These are phyloP conservation scores for Penicillium verrucosum DNA, from an alignment of 2,329 filamentous ascomycete genomes.

Conservation along the genomic window DNA sequence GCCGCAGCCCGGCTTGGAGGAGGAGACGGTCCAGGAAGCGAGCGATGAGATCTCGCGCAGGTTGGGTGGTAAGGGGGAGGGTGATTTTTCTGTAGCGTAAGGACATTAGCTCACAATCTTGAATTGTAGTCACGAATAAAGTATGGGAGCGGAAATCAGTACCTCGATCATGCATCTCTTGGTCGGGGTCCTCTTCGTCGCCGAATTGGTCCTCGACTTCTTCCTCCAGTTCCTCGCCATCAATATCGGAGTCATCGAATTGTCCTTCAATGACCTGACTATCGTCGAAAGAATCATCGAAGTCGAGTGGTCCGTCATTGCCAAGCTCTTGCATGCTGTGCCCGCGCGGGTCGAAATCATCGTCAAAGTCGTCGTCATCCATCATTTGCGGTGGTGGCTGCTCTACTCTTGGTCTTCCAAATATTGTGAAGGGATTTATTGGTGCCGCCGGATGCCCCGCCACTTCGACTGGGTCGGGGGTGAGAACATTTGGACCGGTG, in stretches of 20 bases:
- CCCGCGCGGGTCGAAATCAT: conserved; percentile 16
- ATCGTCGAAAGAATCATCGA: conserved; percentile 16
- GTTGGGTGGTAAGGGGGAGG: conserved; percentile 39
- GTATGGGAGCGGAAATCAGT: not conserved
- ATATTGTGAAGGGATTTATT: conserved; percentile 18
- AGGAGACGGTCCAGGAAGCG: conserved; percentile 64
- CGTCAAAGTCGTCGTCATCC: conserved; percentile 17
- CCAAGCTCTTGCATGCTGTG: conserved; percentile 17
- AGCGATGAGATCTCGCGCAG: conserved; percentile 63
- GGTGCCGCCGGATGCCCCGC: conserved; percentile 17
- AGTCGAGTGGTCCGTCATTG: conserved; percentile 18
- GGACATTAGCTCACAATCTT: not conserved
- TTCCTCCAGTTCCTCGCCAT: conserved; percentile 22
- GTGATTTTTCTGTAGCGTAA: conserved; percentile 30
- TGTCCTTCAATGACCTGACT: not conserved
- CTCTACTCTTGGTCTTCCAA: conserved; percentile 13
- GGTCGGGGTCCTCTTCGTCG: conserved; percentile 29
- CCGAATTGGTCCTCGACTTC: conserved; percentile 13
- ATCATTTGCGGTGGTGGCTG: conserved; percentile 6
- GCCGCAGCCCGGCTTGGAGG: conserved; percentile 60
- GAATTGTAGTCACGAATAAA: not conserved
- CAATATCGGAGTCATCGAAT: conserved; percentile 20
- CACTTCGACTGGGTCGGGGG: conserved; percentile 20
- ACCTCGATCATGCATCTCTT: conserved; percentile 38
- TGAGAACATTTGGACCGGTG: conserved; percentile 23